phyloP scores from a whole-genome alignment of 169 alveolate genomes.

The Perkinsus marinus region DNA sequence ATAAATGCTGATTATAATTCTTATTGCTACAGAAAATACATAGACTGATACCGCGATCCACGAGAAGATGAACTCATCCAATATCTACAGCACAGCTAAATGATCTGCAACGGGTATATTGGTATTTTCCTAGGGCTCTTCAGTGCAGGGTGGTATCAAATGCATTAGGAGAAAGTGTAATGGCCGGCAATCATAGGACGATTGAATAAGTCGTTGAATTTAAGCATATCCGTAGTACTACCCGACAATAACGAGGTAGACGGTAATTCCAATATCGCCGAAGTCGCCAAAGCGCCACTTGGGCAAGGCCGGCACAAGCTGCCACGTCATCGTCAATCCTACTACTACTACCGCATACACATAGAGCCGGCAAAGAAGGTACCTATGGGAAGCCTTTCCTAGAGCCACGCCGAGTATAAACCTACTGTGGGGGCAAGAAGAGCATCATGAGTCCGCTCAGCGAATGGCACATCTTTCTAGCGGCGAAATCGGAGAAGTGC shows the following conservation, averaged over 20 bases:
- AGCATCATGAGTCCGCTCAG: background rate
- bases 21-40: too few species aligned
- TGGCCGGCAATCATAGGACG: too few species aligned
- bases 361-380: background rate
- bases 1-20: too few species aligned
- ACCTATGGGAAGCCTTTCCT: background rate
- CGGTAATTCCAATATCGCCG: background rate
- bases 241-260: background rate
- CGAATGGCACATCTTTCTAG: background rate
- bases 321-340: background rate
- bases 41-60: too few species aligned
- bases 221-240: too few species aligned
- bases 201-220: too few species aligned
- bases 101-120: too few species aligned
- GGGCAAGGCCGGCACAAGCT: background rate
- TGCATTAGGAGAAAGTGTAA: too few species aligned
- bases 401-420: background rate
- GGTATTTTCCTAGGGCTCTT: too few species aligned
- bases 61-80: too few species aligned
- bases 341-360: background rate
- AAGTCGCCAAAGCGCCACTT: background rate
- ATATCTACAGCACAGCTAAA: too few species aligned
- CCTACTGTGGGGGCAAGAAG: background rate
- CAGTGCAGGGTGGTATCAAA: too few species aligned
- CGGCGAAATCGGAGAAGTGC: background rate